phyloP scores from a whole-genome alignment of 2,329 filamentous ascomycete genomes.

The Hirsutella thompsonii region DNA sequence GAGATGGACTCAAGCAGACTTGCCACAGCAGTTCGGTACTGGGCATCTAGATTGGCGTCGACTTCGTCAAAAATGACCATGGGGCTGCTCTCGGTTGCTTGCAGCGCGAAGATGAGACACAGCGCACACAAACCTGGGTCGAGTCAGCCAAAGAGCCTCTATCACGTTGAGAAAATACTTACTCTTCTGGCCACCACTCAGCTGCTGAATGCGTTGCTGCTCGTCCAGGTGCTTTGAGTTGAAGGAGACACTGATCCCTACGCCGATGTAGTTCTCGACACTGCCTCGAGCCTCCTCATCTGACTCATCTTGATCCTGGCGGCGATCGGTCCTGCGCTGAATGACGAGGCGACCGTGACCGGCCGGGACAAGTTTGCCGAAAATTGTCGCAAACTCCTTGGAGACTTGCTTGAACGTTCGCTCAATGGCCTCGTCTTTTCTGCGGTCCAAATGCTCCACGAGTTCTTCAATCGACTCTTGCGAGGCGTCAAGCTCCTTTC shows the following conservation, averaged over 20 bases:
- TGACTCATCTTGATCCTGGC: slow-evolving; percentile 45
- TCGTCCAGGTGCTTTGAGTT: slow-evolving; percentile 94
- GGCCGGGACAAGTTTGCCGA: slow-evolving; percentile 87
- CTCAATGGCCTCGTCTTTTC: slow-evolving; percentile 96
- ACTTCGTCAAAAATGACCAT: slow-evolving; percentile 99
- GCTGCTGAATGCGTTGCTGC: slow-evolving; percentile 93
- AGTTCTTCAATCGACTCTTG: slow-evolving; percentile 84
- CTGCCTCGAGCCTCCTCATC: slow-evolving; percentile 55
- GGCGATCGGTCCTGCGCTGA: slow-evolving; percentile 72
- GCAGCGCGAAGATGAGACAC: slow-evolving; percentile 98
- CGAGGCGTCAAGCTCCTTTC: slow-evolving; percentile 75
- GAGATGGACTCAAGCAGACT: slow-evolving; percentile 74
- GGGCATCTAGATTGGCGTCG: slow-evolving; percentile 93
- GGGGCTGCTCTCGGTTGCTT: slow-evolving; percentile 90
- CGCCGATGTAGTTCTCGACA: slow-evolving; percentile 92
- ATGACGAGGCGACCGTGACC: slow-evolving; percentile 87
- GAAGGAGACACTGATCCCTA: slow-evolving; percentile 95
- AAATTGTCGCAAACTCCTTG: slow-evolving; percentile 82
- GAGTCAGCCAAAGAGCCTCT: slow-evolving; percentile 5
- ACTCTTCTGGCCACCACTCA: slow-evolving; percentile 97
- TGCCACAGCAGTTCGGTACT: slow-evolving; percentile 93
- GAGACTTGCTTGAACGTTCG: slow-evolving; percentile 98
- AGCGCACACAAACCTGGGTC: slow-evolving; percentile 73
- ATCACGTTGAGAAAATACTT: slow-evolving; percentile 21
- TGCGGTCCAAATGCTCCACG: slow-evolving; percentile 81